Evolutionary conservation across 805 yeast species (phyloP).

Genomic region (Candida ulmi): DNA sequence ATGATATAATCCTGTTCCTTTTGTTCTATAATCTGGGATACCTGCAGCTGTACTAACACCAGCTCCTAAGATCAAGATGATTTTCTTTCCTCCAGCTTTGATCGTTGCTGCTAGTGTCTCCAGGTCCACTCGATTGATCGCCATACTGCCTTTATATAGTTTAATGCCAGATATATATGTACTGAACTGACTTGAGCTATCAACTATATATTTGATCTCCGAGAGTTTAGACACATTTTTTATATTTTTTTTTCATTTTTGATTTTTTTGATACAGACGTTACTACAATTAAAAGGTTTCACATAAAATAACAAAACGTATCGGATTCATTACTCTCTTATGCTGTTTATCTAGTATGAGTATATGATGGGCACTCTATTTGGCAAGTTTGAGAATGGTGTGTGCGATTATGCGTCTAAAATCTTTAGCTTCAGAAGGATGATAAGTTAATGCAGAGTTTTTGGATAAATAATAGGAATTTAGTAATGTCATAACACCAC

Average conservation of each 20-base stretch:
- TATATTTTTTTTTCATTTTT: too few species aligned
- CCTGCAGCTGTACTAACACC: constrained; percentile 94
- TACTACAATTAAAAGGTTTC: too few species aligned
- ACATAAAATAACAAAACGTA: too few species aligned
- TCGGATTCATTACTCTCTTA: too few species aligned
- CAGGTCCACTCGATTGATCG: neutral
- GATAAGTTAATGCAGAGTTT: constrained; percentile 43
- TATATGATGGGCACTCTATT: too few species aligned
- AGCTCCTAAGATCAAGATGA: constrained; percentile 80
- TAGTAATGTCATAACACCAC: constrained; percentile 91
- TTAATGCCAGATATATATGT: too few species aligned
- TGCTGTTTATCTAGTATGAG: too few species aligned
- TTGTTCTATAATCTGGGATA: constrained; percentile 92
- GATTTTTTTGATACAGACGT: too few species aligned
- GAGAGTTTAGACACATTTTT: too few species aligned
- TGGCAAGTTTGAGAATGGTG: constrained; percentile 8
- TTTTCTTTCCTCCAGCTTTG: constrained; percentile 24
- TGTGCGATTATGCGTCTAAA: constrained; percentile 46
- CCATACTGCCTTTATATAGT: neutral
- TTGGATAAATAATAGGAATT: constrained; percentile 59
- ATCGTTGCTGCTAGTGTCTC: constrained; percentile 7
- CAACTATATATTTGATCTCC: too few species aligned
- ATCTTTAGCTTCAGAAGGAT: constrained; percentile 62
- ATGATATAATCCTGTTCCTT: constrained; percentile 82
- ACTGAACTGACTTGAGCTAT: too few species aligned